phyloP scores from a whole-genome alignment of 805 yeast genomes.

The Myxozyma nipponensis region DNA sequence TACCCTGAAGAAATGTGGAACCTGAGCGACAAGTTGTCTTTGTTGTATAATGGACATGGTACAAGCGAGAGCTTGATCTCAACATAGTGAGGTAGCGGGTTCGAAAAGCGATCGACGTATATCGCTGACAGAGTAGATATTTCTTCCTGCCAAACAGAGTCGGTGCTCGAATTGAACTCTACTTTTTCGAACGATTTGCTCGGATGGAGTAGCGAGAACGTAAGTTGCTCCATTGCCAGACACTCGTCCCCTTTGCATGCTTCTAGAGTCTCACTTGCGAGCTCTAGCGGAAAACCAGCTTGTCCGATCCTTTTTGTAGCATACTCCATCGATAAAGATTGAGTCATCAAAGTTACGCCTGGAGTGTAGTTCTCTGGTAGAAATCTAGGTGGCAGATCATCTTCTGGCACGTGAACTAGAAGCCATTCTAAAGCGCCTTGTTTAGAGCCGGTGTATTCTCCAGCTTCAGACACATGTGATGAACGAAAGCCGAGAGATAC shows the following conservation, averaged over 20 bases:
- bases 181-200: conserved; percentile 3
- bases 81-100: conserved; percentile 16
- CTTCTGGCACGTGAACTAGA: conserved; percentile 87
- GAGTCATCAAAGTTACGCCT: conserved; percentile 38
- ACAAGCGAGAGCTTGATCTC: conserved; percentile 20
- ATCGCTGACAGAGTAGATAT: conserved; percentile 61
- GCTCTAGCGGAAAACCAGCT: conserved; percentile 69
- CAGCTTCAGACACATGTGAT: conserved; percentile 67
- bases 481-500: conserved; percentile 60
- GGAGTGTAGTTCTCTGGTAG: conserved; percentile 33
- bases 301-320: conserved; percentile 54
- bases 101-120: conserved; percentile 44
- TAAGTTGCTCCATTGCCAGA: conserved; percentile 17
- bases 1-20: conserved; percentile 25
- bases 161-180: conserved; percentile 32
- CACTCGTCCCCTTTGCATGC: conserved; percentile 35
- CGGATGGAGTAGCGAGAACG: conserved; percentile 11
- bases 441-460: conserved; percentile 49
- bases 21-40: conserved; percentile 18
- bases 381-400: conserved; percentile 66
- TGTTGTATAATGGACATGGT: conserved; percentile 7
- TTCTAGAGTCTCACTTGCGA: conserved; percentile 50
- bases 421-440: conserved; percentile 68
- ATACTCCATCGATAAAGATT: conserved; percentile 52
- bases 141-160: conserved; percentile 69